Evolutionary conservation across 2,329 filamentous ascomycete species (phyloP), one percentile per base, ranked within the genome.

Genomic region (Diaporthe sp.): DNA sequence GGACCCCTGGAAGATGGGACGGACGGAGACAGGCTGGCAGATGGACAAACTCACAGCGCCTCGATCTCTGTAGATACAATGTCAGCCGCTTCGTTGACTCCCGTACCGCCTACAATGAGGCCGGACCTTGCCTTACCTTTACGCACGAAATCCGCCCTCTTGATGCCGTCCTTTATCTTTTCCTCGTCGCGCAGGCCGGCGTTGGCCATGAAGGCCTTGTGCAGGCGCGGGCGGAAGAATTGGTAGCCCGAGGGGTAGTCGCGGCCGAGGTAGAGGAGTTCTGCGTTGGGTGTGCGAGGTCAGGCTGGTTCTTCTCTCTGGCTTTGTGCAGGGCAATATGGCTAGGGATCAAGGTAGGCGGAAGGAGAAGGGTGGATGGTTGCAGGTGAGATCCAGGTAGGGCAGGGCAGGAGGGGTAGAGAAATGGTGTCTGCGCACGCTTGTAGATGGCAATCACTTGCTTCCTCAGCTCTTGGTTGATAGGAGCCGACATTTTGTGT

Each of bases 401-500:
- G 55, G 31, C 3, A 25, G 2, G 8, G 49, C 22, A 13, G 22
- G 10, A 55, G 1, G 31, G 34, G 57, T 15, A 10, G 4, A 20
- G 31, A 58, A 8, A 31, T 15, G n/a, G 15, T 25, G 4, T 20
- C 17, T 55, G 53, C 72, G 74, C 78, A 95, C 95, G 94, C 92
- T 98, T 98, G 87, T 98, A 98, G 76, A 98, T 91, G 51, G 90
- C 89, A 78, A 98, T 94, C 61, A 98, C 96, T 82, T 97, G 91
- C 76, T 91, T 88, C 73, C 95, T 92, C 39, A 98, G 88, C 76
- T 90, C 85, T 3, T 87, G 85, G 78, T 90, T 92, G 0, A 85
- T 80, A 2, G 85, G 79, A 15, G 63, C 51, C 12, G 83, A 77
- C 80, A 84, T 83, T 31, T 67, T 73, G n/a, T 34, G 51, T 57